These are phyloP conservation scores for Aspergillus quadrilineatus DNA, from an alignment of 2,329 filamentous ascomycete genomes.

Conservation along the genomic window DNA sequence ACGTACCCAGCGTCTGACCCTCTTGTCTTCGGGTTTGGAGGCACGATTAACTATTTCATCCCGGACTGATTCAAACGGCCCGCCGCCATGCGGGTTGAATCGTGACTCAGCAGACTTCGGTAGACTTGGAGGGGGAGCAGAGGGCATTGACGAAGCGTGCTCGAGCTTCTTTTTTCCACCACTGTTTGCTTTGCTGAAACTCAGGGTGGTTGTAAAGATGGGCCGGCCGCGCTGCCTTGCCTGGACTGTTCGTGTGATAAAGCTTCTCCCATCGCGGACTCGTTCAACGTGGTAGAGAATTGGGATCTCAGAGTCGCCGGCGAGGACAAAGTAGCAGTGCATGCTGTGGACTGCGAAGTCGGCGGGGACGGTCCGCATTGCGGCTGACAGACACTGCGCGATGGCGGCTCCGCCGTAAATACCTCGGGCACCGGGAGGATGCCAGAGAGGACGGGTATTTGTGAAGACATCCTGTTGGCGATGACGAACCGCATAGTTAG, in stretches of 20 bases:
- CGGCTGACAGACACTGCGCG: conserved; percentile 83
- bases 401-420: conserved; percentile 94
- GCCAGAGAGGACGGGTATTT: conserved; percentile 88
- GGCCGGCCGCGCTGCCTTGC: conserved; percentile 81
- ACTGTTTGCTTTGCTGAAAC: conserved; percentile 68
- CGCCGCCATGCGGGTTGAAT: conserved; percentile 29
- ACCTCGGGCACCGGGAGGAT: conserved; percentile 84
- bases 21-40: conserved; percentile 62
- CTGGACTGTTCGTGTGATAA: conserved; percentile 92
- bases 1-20: conserved; percentile 57
- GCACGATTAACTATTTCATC: conserved; percentile 58
- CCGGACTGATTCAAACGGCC: conserved; percentile 60
- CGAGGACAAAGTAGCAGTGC: conserved; percentile 98
- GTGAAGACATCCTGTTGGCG: conserved; percentile 77
- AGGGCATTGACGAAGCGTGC: conserved; percentile 65
- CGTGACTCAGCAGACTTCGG: conserved; percentile 25
- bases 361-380: conserved; percentile 77
- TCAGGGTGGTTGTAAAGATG: conserved; percentile 95
- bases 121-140: conserved; percentile 46
- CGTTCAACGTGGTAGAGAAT: conserved; percentile 94
- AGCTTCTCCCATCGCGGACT: conserved; percentile 85
- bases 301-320: conserved; percentile 78
- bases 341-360: conserved; percentile 88
- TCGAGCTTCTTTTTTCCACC: conserved; percentile 56
- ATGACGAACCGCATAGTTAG: not conserved